Evolutionary conservation across 768 basidiomycete species (phyloP), one percentile per base, ranked within the genome.

Genomic region (Leccinum uliginosum): DNA sequence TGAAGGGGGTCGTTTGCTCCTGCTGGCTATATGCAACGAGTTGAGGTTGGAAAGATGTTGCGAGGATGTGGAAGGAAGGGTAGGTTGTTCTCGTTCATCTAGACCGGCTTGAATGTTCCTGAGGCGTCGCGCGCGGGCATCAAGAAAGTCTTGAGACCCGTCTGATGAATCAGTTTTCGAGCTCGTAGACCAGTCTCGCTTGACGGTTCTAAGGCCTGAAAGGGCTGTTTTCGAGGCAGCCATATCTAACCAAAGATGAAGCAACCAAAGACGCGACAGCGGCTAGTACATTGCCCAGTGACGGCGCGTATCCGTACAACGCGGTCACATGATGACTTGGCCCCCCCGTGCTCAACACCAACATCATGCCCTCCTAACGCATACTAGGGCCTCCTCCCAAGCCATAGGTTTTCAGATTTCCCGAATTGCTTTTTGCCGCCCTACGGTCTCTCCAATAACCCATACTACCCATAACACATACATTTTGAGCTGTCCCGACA

Each of bases 121-220:
- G 6, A 88, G 67, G 19, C 87, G 82, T 35, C 73, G 63, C 34
- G 72, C 71, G 23, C 65, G 57, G 50, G 61, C 48, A 58, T 71
- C 55, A 51, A 54, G 43, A 53, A 58, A 59, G 32, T 63, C 69
- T 47, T 71, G 62, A 5, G 57, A 56, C 1, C 57, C 43, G 3
- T 62, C 56, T 29, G 67, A 62, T 29, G 67, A 62, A 26, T 61
- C 54, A 4, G 61, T 63, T 51, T 76, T 76, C 3, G 79, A 78
- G 47, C 74, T 75, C 14, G 66, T 66, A 1, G 85, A 87, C 67
- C 82, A 91, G 68, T 90, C 83, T 56, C 89, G 80, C 60, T 77
- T 77, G 46, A 89, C 59, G 1, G 78, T 77, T 34, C 80, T 73
- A 23, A 91, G 78, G 1, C 88, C 89, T 1, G 88, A 90, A 61